A percentile compares a stretch with the other conserved stretches of the same genome.
These are phyloP conservation scores for Mycoemilia scoparia DNA, from an alignment of 192 early-diverging fungal species.

Conservation along the genomic window DNA sequence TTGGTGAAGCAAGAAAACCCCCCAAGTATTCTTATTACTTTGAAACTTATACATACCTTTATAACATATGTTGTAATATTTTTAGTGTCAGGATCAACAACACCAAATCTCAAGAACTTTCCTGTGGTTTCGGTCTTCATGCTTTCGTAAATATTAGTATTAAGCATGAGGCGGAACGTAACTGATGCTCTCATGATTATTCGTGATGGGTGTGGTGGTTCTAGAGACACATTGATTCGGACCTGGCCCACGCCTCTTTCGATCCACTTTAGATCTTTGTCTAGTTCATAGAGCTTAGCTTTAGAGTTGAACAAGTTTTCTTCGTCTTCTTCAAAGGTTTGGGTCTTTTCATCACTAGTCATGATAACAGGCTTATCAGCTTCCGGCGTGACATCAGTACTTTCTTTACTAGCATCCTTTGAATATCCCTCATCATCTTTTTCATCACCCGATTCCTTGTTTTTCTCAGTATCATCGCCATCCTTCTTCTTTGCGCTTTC, in stretches of 20 bases:
- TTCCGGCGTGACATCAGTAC: too few species aligned
- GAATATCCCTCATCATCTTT: too few species aligned
- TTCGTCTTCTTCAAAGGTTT: constrained; percentile 32
- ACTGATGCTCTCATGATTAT: constrained; percentile 29
- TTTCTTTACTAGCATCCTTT: too few species aligned
- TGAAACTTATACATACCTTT: too few species aligned
- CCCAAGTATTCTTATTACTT: too few species aligned
- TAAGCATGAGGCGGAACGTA: constrained; percentile 24
- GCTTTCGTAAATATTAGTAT: constrained; percentile 13
- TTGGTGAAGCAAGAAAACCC: too few species aligned
- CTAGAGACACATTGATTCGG: constrained; percentile 17
- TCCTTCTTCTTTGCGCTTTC: too few species aligned
- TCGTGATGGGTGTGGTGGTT: constrained; percentile 3
- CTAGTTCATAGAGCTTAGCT: constrained; percentile 26
- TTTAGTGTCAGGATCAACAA: constrained; percentile 9
- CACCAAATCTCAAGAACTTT: constrained; percentile 18
- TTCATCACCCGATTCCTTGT: too few species aligned
- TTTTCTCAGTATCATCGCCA: too few species aligned
- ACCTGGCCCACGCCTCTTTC: constrained; percentile 27
- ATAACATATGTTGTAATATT: too few species aligned
- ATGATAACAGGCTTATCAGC: too few species aligned
- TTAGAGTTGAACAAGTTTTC: constrained; percentile 17
- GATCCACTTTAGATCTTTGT: constrained; percentile 11
- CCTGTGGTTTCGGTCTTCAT: constrained; percentile 15
- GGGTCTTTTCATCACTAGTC: too few species aligned